Percentiles rank a stretch among this genome's conserved stretches.
phyloP scores from a whole-genome alignment of 2,329 filamentous ascomycete species.

The Alternaria arborescens region DNA sequence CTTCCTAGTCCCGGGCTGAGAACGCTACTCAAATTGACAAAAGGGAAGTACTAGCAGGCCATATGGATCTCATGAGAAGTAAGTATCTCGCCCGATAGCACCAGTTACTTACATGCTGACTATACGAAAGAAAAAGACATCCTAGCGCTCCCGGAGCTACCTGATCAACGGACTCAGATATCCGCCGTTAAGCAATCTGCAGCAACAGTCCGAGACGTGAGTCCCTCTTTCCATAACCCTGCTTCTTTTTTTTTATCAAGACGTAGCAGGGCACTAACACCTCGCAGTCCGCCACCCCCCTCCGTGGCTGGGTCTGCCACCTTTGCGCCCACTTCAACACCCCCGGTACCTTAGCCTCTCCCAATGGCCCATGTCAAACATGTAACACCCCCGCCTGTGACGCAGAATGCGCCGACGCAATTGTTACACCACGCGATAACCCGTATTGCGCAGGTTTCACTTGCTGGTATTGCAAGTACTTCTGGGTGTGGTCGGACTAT shows the following conservation, averaged over 20 bases:
- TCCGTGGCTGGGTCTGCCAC: conserved; percentile 1
- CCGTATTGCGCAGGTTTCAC: not conserved
- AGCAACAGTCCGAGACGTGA: not conserved
- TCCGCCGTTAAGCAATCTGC: not conserved
- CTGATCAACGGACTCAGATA: not conserved
- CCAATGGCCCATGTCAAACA: not conserved
- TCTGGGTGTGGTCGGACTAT: not conserved
- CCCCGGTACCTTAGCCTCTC: not conserved
- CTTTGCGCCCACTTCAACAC: not conserved
- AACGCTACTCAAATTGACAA: not conserved
- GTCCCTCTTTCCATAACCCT: too few species aligned
- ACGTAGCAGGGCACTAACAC: not conserved
- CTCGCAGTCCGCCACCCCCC: not conserved
- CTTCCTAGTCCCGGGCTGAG: not conserved
- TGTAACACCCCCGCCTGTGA: not conserved
- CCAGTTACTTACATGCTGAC: not conserved
- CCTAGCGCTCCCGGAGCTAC: not conserved
- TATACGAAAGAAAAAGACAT: not conserved
- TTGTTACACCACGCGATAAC: not conserved
- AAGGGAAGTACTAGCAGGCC: not conserved
- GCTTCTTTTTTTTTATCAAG: not conserved
- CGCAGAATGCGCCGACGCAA: not conserved
- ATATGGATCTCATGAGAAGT: not conserved
- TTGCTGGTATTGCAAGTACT: conserved; percentile 2
- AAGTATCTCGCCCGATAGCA: not conserved